Percentiles rank a stretch among this genome's conserved stretches.
Evolutionary conservation across 306 rosid genomes (phyloP).

Genomic region (Quercus cerris): DNA sequence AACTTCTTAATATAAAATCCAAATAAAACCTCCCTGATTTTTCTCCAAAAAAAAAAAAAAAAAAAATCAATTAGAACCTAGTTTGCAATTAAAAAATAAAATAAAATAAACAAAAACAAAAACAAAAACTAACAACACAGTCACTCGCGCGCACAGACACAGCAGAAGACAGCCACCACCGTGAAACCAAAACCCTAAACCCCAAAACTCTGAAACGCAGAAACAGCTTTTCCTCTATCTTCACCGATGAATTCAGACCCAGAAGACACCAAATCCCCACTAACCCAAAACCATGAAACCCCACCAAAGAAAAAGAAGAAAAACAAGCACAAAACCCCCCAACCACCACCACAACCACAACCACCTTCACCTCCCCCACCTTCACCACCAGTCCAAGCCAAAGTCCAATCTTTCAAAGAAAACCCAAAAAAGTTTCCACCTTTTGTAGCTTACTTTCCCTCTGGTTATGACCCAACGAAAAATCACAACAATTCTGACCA

Average conservation of each 20-base stretch:
- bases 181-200: too few relatives aligned
- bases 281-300: not conserved
- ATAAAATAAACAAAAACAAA: too few relatives aligned
- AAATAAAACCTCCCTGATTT: too few relatives aligned
- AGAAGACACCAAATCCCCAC: conserved; percentile 25
- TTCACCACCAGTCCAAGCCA: conserved; percentile 25
- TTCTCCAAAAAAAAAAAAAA: too few relatives aligned
- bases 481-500: not conserved
- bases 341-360: not conserved
- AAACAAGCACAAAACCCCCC: not conserved
- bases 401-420: conserved; percentile 42
- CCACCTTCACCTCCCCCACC: not conserved
- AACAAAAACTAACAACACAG: too few relatives aligned
- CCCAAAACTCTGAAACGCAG: too few relatives aligned
- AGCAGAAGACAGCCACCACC: too few relatives aligned
- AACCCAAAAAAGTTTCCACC: conserved; percentile 53
- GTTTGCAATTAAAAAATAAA: too few relatives aligned
- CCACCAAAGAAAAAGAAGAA: conserved; percentile 33
- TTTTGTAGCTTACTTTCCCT: conserved; percentile 67
- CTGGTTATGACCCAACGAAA: conserved; percentile 54
- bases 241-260: conserved; percentile 48
- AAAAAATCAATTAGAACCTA: too few relatives aligned
- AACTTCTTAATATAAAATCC: fast-evolving
- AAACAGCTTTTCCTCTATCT: too few relatives aligned
- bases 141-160: too few relatives aligned